Base-by-base conservation (phyloP, 202 grass and related monocot species). In the Bolboschoenoplectus hybrid region DNA sequence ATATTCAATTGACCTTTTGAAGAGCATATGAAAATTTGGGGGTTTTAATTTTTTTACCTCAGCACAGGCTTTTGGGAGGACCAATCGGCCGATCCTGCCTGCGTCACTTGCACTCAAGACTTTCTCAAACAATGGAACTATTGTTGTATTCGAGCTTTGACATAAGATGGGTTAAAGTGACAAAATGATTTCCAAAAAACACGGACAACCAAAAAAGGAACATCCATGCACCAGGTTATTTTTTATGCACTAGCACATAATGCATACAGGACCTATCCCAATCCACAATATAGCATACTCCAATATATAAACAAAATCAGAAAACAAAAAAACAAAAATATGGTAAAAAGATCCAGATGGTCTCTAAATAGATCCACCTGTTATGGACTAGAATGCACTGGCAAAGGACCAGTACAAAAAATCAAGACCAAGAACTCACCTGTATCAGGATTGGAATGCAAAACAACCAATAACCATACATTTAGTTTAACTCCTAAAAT, bases 51-150 rank as follows among this genome's bases (percentile, higher is more conserved):
- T 84, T 58, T 62, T 83, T 91, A 98, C 96, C 96, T 98, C 96
- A n/a, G 96, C 96, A 81, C 96, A 98, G 13, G 96, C 96, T 93
- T 98, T 98, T 88, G 96, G 96, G 81, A 98, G 95, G 87, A 98
- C 95, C 67, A 98, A 91, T 65, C 95, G 95, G 10, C 95, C 95
- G 58, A 98, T 95, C 83, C 95, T 93, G 68, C 95, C 95, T 41
- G 95, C 95, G 89, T 98, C 95, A 84, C 95, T 98, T 34, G 95
- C 95, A 32, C 95, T 98, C 85, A 98, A 82, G 47, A 98, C 95
- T 90, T 98, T 98, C 93, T 98, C 95, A 12, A 98, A 98, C 71
- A 98, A 87, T 82, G 95, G 95, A 67, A 98, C 87, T 40, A 98
- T 98, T 52, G 95, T 98, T 39, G 95, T 89, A 91, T 98, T 98